Conservation (phyloP, 176 grass and related monocot genomes). For the Calamus simplicifolius region DNA sequence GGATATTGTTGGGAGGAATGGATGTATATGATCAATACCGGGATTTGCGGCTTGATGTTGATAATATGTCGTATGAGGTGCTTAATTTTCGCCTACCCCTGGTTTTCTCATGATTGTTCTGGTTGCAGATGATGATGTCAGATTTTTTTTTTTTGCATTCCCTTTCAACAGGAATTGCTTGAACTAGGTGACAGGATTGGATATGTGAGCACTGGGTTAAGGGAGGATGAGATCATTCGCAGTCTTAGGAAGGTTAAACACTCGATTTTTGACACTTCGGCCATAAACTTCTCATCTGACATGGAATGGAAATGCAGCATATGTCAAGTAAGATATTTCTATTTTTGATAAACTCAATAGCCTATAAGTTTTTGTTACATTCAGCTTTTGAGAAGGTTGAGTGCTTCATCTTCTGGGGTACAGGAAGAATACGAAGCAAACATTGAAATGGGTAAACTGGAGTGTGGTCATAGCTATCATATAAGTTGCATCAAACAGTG, state of each 20-base stretch:
- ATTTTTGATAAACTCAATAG: no score
- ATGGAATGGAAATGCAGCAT: conserved; percentile 63
- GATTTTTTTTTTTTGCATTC: background rate
- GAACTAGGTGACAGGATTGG: conserved; percentile 77
- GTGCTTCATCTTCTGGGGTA: background rate
- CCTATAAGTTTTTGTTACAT: background rate
- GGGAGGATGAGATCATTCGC: conserved; percentile 54
- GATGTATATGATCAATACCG: conserved; percentile 67
- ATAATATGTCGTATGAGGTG: conserved; percentile 95
- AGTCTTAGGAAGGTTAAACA: conserved; percentile 48
- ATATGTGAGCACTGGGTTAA: conserved; percentile 84
- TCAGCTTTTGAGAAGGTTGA: background rate
- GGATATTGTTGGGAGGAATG: conserved; percentile 62
- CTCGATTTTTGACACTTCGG: conserved; percentile 33
- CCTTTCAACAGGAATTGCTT: conserved; percentile 56
- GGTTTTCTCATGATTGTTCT: background rate
- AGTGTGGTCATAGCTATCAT: conserved; percentile 76
- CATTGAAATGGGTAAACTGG: conserved; percentile 60
- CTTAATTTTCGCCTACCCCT: background rate
- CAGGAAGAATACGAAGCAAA: conserved; percentile 78
- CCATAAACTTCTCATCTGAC: conserved; percentile 38
- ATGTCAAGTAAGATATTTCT: conserved; percentile 49
- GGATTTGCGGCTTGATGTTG: conserved; percentile 86
- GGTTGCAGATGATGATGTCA: no score
- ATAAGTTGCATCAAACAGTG: conserved; percentile 89